Conservation (phyloP, 129 eudicot species). For the Flaveria ramosissima region DNA sequence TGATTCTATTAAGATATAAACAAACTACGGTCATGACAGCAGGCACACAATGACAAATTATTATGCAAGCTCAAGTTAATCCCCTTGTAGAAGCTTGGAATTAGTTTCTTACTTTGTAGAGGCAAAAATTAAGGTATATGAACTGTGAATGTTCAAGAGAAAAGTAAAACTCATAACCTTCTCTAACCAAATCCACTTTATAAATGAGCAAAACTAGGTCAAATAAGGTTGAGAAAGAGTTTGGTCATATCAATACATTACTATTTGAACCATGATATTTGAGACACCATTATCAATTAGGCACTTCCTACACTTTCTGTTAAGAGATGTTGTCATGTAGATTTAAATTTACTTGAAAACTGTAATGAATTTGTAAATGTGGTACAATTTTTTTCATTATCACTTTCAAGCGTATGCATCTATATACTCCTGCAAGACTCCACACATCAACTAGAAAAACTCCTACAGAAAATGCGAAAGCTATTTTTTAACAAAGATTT, state of each 20-base stretch:
- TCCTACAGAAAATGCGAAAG: background rate
- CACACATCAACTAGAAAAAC: background rate
- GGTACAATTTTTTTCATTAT: background rate
- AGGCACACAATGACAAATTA: background rate
- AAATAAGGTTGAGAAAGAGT: background rate
- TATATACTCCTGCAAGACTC: background rate
- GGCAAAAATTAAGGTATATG: too few species aligned
- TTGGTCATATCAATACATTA: background rate
- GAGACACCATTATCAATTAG: background rate
- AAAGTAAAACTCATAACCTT: background rate
- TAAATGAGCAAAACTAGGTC: background rate
- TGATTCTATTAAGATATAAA: background rate
- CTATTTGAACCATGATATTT: slow-evolving; percentile 2
- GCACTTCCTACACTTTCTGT: slow-evolving; percentile 19
- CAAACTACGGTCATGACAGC: background rate
- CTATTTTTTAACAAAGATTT: background rate
- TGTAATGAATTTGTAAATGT: background rate
- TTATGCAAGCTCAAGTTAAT: background rate
- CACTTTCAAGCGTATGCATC: slow-evolving; percentile 6
- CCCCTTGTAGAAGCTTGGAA: background rate
- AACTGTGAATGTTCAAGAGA: background rate
- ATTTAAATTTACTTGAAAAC: background rate
- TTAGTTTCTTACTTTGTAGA: background rate
- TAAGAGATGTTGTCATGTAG: background rate
- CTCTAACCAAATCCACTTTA: slow-evolving; percentile 11